Conservation (phyloP, 805 yeast genomes). For the Priceomyces carsonii region DNA sequence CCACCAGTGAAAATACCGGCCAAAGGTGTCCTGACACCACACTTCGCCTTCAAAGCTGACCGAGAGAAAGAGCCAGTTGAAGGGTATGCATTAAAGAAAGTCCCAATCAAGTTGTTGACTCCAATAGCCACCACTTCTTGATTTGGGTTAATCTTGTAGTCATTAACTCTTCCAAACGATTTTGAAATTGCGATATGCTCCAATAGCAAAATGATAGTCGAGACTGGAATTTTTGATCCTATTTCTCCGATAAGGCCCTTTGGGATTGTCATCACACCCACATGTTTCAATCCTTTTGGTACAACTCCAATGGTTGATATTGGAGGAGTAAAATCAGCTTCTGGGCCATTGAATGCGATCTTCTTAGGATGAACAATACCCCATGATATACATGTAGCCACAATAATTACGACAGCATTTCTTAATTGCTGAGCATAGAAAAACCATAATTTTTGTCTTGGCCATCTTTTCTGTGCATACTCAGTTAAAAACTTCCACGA, state of each 20-base stretch:
- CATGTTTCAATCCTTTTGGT: constrained; percentile 78
- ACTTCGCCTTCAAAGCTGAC: constrained; percentile 90
- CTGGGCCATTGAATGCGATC: constrained; percentile 27
- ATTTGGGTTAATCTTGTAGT: constrained; percentile 87
- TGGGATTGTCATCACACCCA: constrained; percentile 71
- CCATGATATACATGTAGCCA: constrained; percentile 84
- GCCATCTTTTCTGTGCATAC: constrained; percentile 62
- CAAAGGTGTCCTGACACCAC: constrained; percentile 92
- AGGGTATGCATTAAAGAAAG: constrained; percentile 91
- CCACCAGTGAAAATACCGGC: constrained; percentile 91
- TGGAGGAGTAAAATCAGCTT: constrained; percentile 38
- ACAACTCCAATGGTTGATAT: constrained; percentile 72
- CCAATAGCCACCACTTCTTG: constrained; percentile 96
- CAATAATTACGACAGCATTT: constrained; percentile 77
- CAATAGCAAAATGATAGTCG: constrained; percentile 75
- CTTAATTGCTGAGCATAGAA: constrained; percentile 78
- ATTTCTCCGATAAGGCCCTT: constrained; percentile 56
- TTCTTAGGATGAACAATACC: constrained; percentile 57
- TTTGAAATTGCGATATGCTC: constrained; percentile 94
- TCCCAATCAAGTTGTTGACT: constrained; percentile 84
- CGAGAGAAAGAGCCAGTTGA: constrained; percentile 95
- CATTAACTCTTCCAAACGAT: constrained; percentile 90
- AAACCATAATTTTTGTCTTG: constrained; percentile 53
- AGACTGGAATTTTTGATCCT: constrained; percentile 82
- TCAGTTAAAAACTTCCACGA: constrained; percentile 67